phyloP scores from a whole-genome alignment of 768 basidiomycete genomes.

The Psilocybe subaeruginosa region DNA sequence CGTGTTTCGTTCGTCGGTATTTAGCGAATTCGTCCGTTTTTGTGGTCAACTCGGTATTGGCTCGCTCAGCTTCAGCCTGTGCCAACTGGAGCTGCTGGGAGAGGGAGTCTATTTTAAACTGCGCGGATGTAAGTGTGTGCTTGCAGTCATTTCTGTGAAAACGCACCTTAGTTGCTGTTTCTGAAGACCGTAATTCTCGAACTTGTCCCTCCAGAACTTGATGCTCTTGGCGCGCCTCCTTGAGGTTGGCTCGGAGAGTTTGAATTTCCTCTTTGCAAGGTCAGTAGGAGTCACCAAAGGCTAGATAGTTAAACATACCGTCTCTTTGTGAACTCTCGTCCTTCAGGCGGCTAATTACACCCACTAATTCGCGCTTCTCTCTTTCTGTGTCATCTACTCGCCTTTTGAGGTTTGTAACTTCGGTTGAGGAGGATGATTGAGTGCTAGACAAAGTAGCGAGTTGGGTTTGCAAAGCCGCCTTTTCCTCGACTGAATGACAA shows the following conservation, averaged over 20 bases:
- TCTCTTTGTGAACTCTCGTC: slow-evolving; percentile 76
- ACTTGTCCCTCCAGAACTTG: slow-evolving; percentile 67
- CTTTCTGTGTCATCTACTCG: slow-evolving; percentile 78
- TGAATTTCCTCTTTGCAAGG: slow-evolving; percentile 66
- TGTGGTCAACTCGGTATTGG: slow-evolving; percentile 64
- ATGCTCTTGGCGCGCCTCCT: slow-evolving; percentile 76
- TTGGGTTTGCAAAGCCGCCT: slow-evolving; percentile 57
- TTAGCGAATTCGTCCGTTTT: slow-evolving; percentile 85
- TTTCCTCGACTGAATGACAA: slow-evolving; percentile 28
- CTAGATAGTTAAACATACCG: slow-evolving; percentile 45
- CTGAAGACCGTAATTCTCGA: slow-evolving; percentile 72
- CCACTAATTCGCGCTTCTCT: slow-evolving; percentile 89
- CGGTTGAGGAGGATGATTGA: slow-evolving; percentile 64
- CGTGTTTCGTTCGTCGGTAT: slow-evolving; percentile 80
- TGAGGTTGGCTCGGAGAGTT: slow-evolving; percentile 66
- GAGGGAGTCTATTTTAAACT: slow-evolving; percentile 89
- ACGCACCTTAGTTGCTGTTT: slow-evolving; percentile 74
- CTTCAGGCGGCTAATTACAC: slow-evolving; percentile 81
- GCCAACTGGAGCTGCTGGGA: slow-evolving; percentile 81
- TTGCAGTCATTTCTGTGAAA: not conserved
- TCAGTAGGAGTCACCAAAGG: slow-evolving; percentile 9
- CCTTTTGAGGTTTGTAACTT: slow-evolving; percentile 58
- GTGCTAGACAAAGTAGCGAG: slow-evolving; percentile 59
- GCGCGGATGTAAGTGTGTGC: slow-evolving; percentile 6
- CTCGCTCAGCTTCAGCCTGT: slow-evolving; percentile 75